phyloP scores from a whole-genome alignment of 2,329 filamentous ascomycete genomes.

The Penicillium crustosum region DNA sequence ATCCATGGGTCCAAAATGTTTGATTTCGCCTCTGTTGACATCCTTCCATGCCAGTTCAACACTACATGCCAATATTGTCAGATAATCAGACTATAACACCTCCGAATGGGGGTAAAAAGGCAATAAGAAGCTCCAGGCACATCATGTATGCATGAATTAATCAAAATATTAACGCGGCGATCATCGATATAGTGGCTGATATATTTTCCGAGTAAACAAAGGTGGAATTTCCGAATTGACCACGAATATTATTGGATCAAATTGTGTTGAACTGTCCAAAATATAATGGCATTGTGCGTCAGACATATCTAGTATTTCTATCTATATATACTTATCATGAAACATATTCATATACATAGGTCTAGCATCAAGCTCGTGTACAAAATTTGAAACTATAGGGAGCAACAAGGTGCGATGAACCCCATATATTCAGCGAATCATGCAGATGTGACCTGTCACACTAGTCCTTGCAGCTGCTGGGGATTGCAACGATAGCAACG shows the following conservation, averaged over 20 bases:
- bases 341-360: not conserved
- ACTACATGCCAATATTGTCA: not conserved
- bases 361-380: not conserved
- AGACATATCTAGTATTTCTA: not conserved
- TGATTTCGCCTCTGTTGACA: constrained; percentile 6
- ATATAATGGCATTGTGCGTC: constrained; percentile 5
- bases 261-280: not conserved
- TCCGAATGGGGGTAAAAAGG: not conserved
- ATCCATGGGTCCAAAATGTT: constrained; percentile 9
- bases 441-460: constrained; percentile 11
- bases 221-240: not conserved
- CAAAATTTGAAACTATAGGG: not conserved
- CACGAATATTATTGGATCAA: not conserved
- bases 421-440: constrained; percentile 7
- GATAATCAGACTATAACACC: not conserved
- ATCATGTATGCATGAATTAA: not conserved
- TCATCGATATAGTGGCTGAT: constrained; percentile 6
- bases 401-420: not conserved
- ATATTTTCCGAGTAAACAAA: constrained; percentile 8
- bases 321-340: not conserved
- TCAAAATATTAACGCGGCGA: not conserved
- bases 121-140: not conserved
- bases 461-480: constrained; percentile 14
- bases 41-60: not conserved
- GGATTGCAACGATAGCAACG: constrained; percentile 14